Evolutionary conservation across 139 green algal genomes (phyloP), one percentile per base, ranked within the genome.

Genomic region (Bryopsis sp.): DNA sequence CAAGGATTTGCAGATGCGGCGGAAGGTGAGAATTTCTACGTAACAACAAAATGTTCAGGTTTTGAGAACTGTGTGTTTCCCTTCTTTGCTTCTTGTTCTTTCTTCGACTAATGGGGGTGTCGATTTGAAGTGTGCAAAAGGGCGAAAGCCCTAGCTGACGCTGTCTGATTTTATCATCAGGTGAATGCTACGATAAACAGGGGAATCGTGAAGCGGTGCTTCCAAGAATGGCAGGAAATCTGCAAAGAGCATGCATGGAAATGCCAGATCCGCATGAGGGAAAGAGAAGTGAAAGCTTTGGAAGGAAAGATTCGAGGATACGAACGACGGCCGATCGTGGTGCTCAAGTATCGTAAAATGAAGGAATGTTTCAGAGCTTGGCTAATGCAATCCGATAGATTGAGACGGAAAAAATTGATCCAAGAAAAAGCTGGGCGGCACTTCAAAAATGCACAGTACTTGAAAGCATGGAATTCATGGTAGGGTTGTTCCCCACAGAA

Each of bases 241-340:
- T 74, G 58, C 15, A 11, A 76, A 22, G 82, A 87, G 61, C 79
- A 80, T 7, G 82, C 77, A 72, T 90, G 83, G 82, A 93, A 91
- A 76, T 81, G 79, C 48, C 81, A 92, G 76, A 47, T 87, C 39
- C 57, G 47, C 24, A 76, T 81, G 33, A 54, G 84, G 2, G 87
- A 89, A 33, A 1, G 60, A 46, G 48, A 78, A 63, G 58, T 59
- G 19, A 62, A 75, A n/a, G 64, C 48, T 48, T 71, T 89, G 58
- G 77, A 84, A 70, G 48, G 37, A 31, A 79, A 78, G 54, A 70
- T 82, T 5, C 39, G 70, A 0, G 83, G 80, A 57, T 86, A 72
- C 58, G 76, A 86, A 71, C 72, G 74, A 60, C 72, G 84, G 3
- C 82, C 84, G 5, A 80, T 90, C 29, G 62, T 80, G 31, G 68